phyloP scores from a whole-genome alignment of 352 stramenopile genomes.

The Peronospora destructor region DNA sequence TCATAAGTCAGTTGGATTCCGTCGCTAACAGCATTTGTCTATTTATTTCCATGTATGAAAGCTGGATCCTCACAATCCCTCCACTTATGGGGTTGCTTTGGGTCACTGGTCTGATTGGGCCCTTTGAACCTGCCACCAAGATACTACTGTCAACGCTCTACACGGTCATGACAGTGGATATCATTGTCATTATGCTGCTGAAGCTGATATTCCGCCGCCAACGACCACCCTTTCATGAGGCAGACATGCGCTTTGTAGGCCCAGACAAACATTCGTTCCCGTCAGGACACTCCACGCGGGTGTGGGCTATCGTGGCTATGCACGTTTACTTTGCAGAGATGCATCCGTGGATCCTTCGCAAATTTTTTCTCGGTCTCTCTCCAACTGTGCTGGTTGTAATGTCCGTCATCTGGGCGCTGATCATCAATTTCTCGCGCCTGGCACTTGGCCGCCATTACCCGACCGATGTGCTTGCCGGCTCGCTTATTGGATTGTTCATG shows the following conservation, averaged over 20 bases:
- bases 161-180: slow-evolving; percentile 50
- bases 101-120: slow-evolving; percentile 25
- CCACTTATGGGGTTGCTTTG: slow-evolving; percentile 35
- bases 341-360: slow-evolving; percentile 36
- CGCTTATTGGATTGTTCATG: slow-evolving; percentile 51
- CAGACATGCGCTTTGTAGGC: slow-evolving; percentile 67
- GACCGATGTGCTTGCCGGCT: slow-evolving; percentile 61
- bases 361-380: slow-evolving; percentile 47
- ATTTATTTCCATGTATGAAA: slow-evolving; percentile 9
- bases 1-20: not conserved
- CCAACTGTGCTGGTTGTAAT: slow-evolving; percentile 36
- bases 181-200: slow-evolving; percentile 71
- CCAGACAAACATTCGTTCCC: slow-evolving; percentile 84
- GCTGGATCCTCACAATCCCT: slow-evolving; percentile 38
- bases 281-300: slow-evolving; percentile 73
- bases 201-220: slow-evolving; percentile 69
- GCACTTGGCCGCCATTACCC: slow-evolving; percentile 80
- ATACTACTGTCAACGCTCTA: slow-evolving; percentile 34
- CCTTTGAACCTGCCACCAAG: slow-evolving; percentile 30
- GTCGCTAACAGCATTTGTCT: not conserved
- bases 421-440: slow-evolving; percentile 76
- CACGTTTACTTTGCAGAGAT: slow-evolving; percentile 49
- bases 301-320: slow-evolving; percentile 63
- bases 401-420: slow-evolving; percentile 44
- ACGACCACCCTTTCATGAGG: slow-evolving; percentile 64